A percentile compares a stretch with the other conserved stretches of the same genome.
Evolutionary conservation across 345 rosid genomes (phyloP).

Genomic region (Carallia pectinifolia): DNA sequence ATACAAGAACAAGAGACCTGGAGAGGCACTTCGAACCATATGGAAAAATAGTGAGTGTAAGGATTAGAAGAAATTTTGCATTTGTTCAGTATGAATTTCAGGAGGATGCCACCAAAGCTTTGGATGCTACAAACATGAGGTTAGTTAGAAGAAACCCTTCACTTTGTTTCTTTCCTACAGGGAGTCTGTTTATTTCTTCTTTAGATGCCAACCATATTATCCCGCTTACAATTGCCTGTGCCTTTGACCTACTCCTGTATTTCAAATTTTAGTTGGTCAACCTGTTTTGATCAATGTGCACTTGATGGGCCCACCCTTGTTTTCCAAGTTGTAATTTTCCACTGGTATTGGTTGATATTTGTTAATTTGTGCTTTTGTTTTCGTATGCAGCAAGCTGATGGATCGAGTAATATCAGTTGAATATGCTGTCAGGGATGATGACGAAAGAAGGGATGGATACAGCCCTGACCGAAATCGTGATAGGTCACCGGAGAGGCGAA

Average conservation of each 20-base stretch:
- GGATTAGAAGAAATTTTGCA: constrained; percentile 86
- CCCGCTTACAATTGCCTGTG: too few species aligned
- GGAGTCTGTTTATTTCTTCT: too few species aligned
- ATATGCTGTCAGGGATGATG: constrained; percentile 84
- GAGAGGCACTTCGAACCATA: constrained; percentile 85
- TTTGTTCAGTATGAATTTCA: constrained; percentile 76
- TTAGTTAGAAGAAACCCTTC: constrained; percentile 5
- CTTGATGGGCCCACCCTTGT: not conserved
- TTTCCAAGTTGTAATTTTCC: not conserved
- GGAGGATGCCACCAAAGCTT: constrained; percentile 79
- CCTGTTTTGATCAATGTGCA: too few species aligned
- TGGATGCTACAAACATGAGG: constrained; percentile 78
- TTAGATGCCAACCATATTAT: too few species aligned
- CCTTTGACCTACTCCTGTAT: too few species aligned
- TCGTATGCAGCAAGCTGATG: constrained; percentile 64
- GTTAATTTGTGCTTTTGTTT: not conserved
- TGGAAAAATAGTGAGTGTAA: constrained; percentile 75
- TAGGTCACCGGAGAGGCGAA: constrained; percentile 67
- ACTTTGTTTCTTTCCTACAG: not conserved
- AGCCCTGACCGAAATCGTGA: constrained; percentile 64
- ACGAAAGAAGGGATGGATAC: constrained; percentile 53
- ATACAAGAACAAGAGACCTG: constrained; percentile 71
- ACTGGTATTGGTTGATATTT: not conserved
- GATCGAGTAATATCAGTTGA: constrained; percentile 84
- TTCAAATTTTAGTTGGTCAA: too few species aligned